Base-by-base conservation (phyloP, 768 basidiomycete species). In the Rhizopogon vinicolor region DNA sequence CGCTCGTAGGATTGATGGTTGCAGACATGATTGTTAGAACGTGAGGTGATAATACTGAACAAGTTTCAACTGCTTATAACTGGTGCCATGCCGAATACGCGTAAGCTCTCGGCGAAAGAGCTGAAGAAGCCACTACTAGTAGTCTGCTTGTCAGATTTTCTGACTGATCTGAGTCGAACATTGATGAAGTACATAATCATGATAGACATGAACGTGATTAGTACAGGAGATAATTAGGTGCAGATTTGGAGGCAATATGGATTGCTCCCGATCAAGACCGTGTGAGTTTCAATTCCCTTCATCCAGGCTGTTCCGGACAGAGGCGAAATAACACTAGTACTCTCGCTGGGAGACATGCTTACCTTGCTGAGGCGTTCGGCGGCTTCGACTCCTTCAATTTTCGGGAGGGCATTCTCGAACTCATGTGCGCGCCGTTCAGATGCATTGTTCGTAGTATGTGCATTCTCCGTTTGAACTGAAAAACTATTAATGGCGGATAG, bases 381-480 rank as follows among this genome's bases (percentile, higher is more conserved):
- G 46, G 59, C 58, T 28, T 50, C 65, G 51, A 62, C 65, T 37
- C 55, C 67, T 28, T 35, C 53, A 41, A 31, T 54, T 25, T 39
- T 61, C 16, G 60, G 60, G 46, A 68, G 71, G 40, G 60, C 44
- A 28, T 62, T 79, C 28, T 74, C 70, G 9, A 75, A 75, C 0
- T 75, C 80, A 10, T 60, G 68, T 8, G 51, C 77, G 16, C 78
- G 81, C 62, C 71, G 74, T 62, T 95, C 93, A 5, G 93, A 94
- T 68, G 87, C 91, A 37, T 82, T 94, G 59, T 95, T 94, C 66
- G 84, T 91, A 70, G 93, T 94, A 60, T 53, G 90, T 84, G 37
- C 37, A 49, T 6, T 61, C 54, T 22, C 54, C 45, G 46, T 52
- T 50, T 9, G 19, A 53, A 51, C 53, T 14, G 44, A 18, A 53